Evolutionary conservation across 2,329 filamentous ascomycete genomes (phyloP).

Genomic region (Talaromyces sp.): DNA sequence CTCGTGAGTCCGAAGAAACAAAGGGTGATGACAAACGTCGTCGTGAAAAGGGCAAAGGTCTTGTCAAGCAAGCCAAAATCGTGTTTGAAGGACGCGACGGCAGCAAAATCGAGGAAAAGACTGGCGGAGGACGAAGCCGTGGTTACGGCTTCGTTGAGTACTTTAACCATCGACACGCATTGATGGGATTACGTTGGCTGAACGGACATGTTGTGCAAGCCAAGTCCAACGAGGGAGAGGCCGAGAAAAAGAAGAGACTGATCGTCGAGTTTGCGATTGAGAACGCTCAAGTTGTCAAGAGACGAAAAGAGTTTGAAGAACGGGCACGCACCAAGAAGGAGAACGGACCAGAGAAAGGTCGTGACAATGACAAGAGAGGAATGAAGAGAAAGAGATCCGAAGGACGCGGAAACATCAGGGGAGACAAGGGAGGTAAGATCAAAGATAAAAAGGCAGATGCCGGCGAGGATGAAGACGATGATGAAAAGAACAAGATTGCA

Average conservation of each 20-base stretch:
- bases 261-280: constrained; percentile 98
- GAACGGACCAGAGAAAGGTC: constrained; percentile 25
- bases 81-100: constrained; percentile 87
- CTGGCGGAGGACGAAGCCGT: constrained; percentile 75
- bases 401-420: constrained; percentile 13
- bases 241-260: constrained; percentile 79
- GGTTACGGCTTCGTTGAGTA: constrained; percentile 99
- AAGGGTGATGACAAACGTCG: constrained; percentile 74
- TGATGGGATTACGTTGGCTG: constrained; percentile 92
- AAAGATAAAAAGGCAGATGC: constrained; percentile 19
- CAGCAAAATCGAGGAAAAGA: constrained; percentile 72
- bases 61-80: constrained; percentile 90
- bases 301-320: constrained; percentile 51
- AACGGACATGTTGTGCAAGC: constrained; percentile 67
- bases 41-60: constrained; percentile 75
- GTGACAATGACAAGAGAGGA: constrained; percentile 23
- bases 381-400: constrained; percentile 38
- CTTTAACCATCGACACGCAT: constrained; percentile 82
- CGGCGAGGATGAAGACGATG: constrained; percentile 31
- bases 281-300: constrained; percentile 89
- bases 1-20: constrained; percentile 74
- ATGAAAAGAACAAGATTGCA: constrained; percentile 49
- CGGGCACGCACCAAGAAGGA: constrained; percentile 24
- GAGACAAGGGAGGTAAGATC: constrained; percentile 13
- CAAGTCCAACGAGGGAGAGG: constrained; percentile 30